phyloP scores from a whole-genome alignment of 805 yeast species.

The Pichia paraexigua region DNA sequence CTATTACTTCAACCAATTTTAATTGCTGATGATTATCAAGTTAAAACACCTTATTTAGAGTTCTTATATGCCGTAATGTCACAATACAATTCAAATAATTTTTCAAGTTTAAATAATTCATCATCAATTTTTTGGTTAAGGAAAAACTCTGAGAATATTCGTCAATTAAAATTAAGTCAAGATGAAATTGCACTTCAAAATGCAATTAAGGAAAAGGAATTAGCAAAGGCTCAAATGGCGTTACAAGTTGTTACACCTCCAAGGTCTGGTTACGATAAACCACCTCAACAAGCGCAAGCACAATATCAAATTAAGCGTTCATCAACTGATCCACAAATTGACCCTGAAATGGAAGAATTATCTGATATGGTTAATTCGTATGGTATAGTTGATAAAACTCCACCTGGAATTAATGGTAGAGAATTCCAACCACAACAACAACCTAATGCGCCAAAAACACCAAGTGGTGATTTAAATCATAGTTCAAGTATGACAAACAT shows the following conservation, averaged over 20 bases:
- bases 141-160: conserved; percentile 24
- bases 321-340: conserved; percentile 17
- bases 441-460: conserved; percentile 11
- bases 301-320: conserved; percentile 5
- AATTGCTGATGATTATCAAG: conserved; percentile 80
- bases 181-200: conserved; percentile 20
- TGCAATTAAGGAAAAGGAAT: conserved; percentile 24
- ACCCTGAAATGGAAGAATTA: conserved; percentile 26
- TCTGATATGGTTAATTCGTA: conserved; percentile 27
- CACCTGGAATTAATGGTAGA: conserved; percentile 3
- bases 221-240: conserved; percentile 10
- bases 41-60: conserved; percentile 86
- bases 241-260: conserved; percentile 1
- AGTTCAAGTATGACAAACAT: conserved; percentile 4
- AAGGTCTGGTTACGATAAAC: conserved; percentile 4
- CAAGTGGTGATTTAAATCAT: conserved; percentile 4
- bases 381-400: conserved; percentile 22
- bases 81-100: conserved; percentile 47
- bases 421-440: neutral
- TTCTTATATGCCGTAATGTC: conserved; percentile 73
- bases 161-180: conserved; percentile 21
- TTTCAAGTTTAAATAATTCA: conserved; percentile 27
- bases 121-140: conserved; percentile 25
- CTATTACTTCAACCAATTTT: conserved; percentile 78
- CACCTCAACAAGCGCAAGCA: conserved; percentile 10